phyloP scores from a whole-genome alignment of 2,329 filamentous ascomycete species.

The Xylariaceae sp. region DNA sequence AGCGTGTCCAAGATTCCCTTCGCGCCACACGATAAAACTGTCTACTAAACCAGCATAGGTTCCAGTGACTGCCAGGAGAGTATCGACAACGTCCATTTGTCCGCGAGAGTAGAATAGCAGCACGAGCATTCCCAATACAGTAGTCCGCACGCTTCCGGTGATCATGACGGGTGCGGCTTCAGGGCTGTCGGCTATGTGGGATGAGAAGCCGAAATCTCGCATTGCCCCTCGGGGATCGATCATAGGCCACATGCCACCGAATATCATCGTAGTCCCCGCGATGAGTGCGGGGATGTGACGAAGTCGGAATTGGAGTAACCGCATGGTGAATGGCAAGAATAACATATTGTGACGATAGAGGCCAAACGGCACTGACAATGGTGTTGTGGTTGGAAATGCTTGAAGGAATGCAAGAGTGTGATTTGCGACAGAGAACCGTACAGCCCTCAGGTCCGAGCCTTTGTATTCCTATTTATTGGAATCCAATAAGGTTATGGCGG shows the following conservation, averaged over 20 bases:
- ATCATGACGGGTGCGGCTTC: slow-evolving; percentile 20
- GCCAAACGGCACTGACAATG: too few relatives aligned
- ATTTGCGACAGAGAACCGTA: too few relatives aligned
- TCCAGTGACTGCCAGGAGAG: slow-evolving; percentile 21
- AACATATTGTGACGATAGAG: too few relatives aligned
- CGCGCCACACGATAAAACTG: slow-evolving; percentile 24
- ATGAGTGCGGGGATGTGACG: slow-evolving; percentile 16
- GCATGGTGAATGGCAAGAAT: neutral
- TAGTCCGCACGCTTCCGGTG: slow-evolving; percentile 21
- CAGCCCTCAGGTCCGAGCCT: too few relatives aligned
- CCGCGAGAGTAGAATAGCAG: slow-evolving; percentile 20
- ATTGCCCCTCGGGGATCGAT: slow-evolving; percentile 21
- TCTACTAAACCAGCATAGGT: slow-evolving; percentile 26
- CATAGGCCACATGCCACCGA: slow-evolving; percentile 25
- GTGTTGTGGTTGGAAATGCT: too few relatives aligned
- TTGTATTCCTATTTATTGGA: too few relatives aligned
- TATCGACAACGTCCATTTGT: slow-evolving; percentile 19
- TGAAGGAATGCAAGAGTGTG: too few relatives aligned
- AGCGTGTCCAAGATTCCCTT: slow-evolving; percentile 17
- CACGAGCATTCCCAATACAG: slow-evolving; percentile 20
- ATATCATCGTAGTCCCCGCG: slow-evolving; percentile 17
- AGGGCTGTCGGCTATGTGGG: slow-evolving; percentile 17
- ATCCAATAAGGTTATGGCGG: too few relatives aligned
- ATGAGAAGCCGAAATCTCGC: slow-evolving; percentile 25
- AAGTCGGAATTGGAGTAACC: neutral